phyloP scores from a whole-genome alignment of 2,329 filamentous ascomycete species.

The Cephalotrichum gorgonifer region DNA sequence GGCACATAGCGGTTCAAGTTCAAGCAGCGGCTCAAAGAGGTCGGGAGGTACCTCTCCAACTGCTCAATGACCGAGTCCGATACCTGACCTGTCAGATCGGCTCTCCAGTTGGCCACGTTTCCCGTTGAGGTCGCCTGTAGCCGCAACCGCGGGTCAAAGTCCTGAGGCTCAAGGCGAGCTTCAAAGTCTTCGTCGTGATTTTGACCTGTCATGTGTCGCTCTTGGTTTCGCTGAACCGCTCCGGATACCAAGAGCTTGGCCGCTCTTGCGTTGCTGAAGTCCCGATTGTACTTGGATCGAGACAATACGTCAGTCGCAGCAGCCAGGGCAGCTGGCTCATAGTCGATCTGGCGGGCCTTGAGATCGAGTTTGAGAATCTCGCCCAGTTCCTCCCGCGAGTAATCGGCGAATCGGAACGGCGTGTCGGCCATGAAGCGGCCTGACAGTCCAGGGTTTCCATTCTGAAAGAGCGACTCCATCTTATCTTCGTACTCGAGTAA shows the following conservation, averaged over 20 bases:
- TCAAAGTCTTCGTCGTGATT: background rate
- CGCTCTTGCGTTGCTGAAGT: conserved; percentile 66
- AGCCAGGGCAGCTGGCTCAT: conserved; percentile 6
- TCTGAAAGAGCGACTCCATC: conserved; percentile 63
- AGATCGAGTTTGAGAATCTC: conserved; percentile 55
- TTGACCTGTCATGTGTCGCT: background rate
- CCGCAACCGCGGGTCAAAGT: background rate
- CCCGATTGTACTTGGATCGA: conserved; percentile 41
- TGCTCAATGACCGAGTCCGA: conserved; percentile 40
- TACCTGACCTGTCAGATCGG: conserved; percentile 43
- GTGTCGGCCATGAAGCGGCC: conserved; percentile 54
- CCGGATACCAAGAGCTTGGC: conserved; percentile 59
- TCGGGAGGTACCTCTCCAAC: conserved; percentile 44
- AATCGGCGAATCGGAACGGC: conserved; percentile 62
- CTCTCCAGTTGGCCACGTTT: background rate
- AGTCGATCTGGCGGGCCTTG: conserved; percentile 19
- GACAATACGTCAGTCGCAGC: conserved; percentile 50
- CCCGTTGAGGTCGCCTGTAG: conserved; percentile 19
- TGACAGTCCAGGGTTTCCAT: conserved; percentile 58
- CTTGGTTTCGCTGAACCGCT: conserved; percentile 17
- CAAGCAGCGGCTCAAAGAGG: conserved; percentile 24
- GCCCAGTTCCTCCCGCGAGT: conserved; percentile 43
- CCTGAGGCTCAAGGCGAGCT: background rate
- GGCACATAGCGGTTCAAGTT: conserved; percentile 30
- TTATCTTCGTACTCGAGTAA: conserved; percentile 60